Conservation (phyloP, 257 asterid genomes). For the Knoxia roxburghii region DNA sequence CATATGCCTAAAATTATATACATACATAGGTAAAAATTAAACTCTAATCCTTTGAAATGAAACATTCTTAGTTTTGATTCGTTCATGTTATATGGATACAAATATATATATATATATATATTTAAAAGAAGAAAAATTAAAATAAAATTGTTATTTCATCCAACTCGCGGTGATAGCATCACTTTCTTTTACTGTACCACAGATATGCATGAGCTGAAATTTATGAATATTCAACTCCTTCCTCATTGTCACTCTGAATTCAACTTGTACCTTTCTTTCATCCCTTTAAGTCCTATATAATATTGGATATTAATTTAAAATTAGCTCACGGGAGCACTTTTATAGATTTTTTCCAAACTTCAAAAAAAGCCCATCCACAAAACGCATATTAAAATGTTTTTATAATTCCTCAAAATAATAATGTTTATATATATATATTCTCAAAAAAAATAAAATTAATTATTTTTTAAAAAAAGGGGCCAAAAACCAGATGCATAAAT, state of each 20-base stretch:
- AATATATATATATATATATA: too few relatives aligned
- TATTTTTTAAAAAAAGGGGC: conserved; percentile 11
- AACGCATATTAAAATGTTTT: conserved; percentile 6
- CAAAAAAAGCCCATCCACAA: conserved; percentile 70
- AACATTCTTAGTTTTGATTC: too few relatives aligned
- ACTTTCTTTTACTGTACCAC: conserved; percentile 36
- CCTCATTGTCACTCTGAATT: neutral
- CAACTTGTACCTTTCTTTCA: conserved; percentile 3
- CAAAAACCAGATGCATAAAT: conserved; percentile 39
- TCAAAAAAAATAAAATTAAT: conserved; percentile 13
- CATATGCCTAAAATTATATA: too few relatives aligned
- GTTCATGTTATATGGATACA: too few relatives aligned
- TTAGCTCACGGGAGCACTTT: conserved; percentile 58
- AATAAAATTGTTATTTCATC: neutral
- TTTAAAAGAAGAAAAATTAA: too few relatives aligned
- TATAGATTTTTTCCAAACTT: conserved; percentile 34
- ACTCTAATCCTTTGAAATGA: too few relatives aligned
- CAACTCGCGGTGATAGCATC: neutral
- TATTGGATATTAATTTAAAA: conserved; percentile 3
- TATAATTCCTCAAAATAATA: too few relatives aligned
- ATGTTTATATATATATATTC: neutral
- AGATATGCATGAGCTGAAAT: conserved; percentile 36
- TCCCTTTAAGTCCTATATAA: neutral
- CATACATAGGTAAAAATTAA: too few relatives aligned
- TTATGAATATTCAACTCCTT: conserved; percentile 26